Base-by-base conservation (phyloP, 257 asterid species). In the Coffea eugenioides region DNA sequence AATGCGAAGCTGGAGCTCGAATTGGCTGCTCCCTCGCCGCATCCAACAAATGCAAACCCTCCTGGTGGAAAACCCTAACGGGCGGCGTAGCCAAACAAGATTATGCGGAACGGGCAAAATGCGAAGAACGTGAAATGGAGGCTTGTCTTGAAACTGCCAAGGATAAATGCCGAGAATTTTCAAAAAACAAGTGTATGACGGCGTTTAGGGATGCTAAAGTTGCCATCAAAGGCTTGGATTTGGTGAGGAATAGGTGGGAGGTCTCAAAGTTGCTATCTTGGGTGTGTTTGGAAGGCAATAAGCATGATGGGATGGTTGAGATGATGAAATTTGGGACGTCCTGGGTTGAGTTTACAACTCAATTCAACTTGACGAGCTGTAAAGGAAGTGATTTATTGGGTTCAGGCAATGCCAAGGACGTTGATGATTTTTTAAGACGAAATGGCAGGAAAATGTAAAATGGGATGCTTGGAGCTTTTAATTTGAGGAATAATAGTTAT, bases 11-110 rank as follows among this genome's bases (percentile, higher is more conserved):
- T 6, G 99, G 94, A 16, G 87, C 95, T 39, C 90, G 99, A 80
- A 82, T 93, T 62, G 98, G 98, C 36, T 95, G 98, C 90, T 93
- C 99, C 77, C 88, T 93, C 36, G 73, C 97, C 13, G 97, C 99
- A 16, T 93, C 99, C 12, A 84, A 77, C 82, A 92, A 89, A 83
- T 95, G 99, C 88, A 88, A 85, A 81, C 90, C 93, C 54, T 91
- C 91, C 5, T 95, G 97, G 97, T 93, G 99, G 99, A 94, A 92
- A 78, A 57, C 69, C 43, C 34, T 88, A 56, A 15, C 85, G 76
- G 91, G 93, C 1, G 21, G 20, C 21, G 79, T 83, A 34, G 73
- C 91, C 71, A 76, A 84, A 64, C 88, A 83, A 62, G 92, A 88
- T 67, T 88, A 84, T 49, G 77, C 82, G 6, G 97, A 91, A 76